Evolutionary conservation across 163 green algal genomes (phyloP), one percentile per base, ranked within the genome.

Genomic region (Prototheca wickerhamii): DNA sequence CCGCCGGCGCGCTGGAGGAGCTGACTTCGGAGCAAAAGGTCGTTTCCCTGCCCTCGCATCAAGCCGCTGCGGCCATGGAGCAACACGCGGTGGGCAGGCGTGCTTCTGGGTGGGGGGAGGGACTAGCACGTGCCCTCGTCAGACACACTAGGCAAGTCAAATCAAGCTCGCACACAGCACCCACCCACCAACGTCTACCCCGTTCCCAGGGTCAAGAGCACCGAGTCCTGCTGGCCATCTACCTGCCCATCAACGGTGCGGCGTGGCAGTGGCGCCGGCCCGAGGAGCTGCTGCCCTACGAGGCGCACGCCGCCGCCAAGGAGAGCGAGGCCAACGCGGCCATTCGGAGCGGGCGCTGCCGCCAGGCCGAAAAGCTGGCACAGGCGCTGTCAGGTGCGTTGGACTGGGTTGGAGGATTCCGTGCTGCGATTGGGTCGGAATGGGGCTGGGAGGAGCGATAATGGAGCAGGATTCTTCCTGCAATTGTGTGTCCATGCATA

Each of bases 281-380:
- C 12, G 29, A 50, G 4, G 63, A 82, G 28, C 40, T 87, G 58
- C 58, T 81, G 59, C 58, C 68, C 12, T 89, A 80, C 54, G 60
- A 76, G n/a, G 58, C 56, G 25, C 61, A 75, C 35, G 4, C 25
- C 23, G 37, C 31, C 44, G 52, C 12, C 17, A 54, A 44, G 6
- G 71, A 73, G 54, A 54, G 60, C 4, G 71, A 65, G 31, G 65
- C 56, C 1, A 32, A 32, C 17, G n/a, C 15, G 17, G 53, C 60
- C 29, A 64, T 70, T 40, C 61, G 56, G 28, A 67, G 34, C 33
- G 65, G 60, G 10, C 30, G 54, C 12, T 43, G 37, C 43, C 25
- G 58, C 3, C 58, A 52, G 0, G 44, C 60, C 17, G 60, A 57
- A 29, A 33, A 51, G 28, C 40, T 65, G 29, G 15, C 5, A 26